Base-by-base conservation (phyloP, 129 eudicot genomes). In the Ambrosia trifida region DNA sequence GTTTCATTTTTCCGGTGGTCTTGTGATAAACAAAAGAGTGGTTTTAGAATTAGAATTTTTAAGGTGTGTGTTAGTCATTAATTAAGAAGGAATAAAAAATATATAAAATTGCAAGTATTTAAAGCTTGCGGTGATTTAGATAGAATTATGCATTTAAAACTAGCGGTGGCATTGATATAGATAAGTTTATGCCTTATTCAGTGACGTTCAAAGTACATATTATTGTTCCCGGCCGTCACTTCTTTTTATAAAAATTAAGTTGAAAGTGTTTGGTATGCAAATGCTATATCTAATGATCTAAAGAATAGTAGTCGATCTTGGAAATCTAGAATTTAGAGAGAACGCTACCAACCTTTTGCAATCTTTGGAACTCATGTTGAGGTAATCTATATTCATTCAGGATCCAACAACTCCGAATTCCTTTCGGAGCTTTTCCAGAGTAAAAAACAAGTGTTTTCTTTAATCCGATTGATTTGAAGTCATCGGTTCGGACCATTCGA, bases 341-440 rank as follows among this genome's bases (percentile, higher is more conserved):
- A 1, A 43, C 47, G 20, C 19, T n/a, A n/a, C n/a, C n/a, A n/a
- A 87, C 98, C 98, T 93, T 93, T 62, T 93, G 96, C 8, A 89
- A 83, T n/a, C 95, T 85, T 73, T 93, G 87, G 11, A 91, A 89
- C 49, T 89, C 96, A 20, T 89, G 96, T 4, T 89, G 98, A 0
- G 98, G 98, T 66, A 93, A 72, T 11, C 98, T 96, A 36, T 89
- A 93, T 38, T 93, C 98, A 40, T 93, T 93, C 98, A 93, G 89
- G 69, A 93, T 93, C 98, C 98, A 93, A 44, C 98, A 89, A 0
- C 83, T 89, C 66, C 98, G 85, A 67, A 93, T 87, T 14, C n/a
- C n/a, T n/a, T n/a, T n/a, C n/a, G n/a, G n/a, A n/a, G n/a, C n/a
- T n/a, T n/a, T n/a, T n/a, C n/a, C n/a, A n/a, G n/a, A n/a, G n/a